These are phyloP conservation scores for Talaromyces proteolyticus DNA, from an alignment of 495 filamentous ascomycete genomes.

Conservation along the genomic window DNA sequence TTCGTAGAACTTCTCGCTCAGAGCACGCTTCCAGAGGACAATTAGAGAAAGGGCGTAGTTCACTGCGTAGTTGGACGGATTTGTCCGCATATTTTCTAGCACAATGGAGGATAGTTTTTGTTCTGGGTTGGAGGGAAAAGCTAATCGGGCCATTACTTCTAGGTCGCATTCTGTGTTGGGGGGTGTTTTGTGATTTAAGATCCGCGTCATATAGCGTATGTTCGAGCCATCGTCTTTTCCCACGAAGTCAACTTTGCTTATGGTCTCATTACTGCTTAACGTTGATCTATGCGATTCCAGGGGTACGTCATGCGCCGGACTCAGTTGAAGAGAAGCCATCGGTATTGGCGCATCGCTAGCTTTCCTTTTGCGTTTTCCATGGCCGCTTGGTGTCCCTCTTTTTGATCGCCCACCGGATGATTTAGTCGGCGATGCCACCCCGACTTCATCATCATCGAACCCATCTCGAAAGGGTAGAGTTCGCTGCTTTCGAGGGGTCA, in stretches of 20 bases:
- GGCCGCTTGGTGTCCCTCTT: constrained; percentile 50
- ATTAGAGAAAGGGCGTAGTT: constrained; percentile 49
- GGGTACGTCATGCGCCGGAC: constrained; percentile 11
- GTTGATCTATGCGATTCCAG: constrained; percentile 1
- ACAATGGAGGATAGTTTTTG: constrained; percentile 51
- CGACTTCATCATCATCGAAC: constrained; percentile 67
- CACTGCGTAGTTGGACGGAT: constrained; percentile 40
- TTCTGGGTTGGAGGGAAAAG: constrained; percentile 50
- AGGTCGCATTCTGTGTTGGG: constrained; percentile 46
- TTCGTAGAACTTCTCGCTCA: constrained; percentile 52
- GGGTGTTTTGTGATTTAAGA: constrained; percentile 50
- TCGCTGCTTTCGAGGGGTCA: constrained; percentile 56
- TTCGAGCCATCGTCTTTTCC: constrained; percentile 6
- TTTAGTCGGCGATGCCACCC: constrained; percentile 52
- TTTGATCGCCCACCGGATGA: constrained; percentile 41
- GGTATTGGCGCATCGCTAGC: constrained; percentile 44
- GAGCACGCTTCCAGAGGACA: constrained; percentile 55
- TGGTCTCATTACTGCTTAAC: background rate
- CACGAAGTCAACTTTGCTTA: background rate
- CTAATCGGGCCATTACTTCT: constrained; percentile 40
- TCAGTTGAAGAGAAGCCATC: constrained; percentile 39
- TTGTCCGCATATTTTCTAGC: constrained; percentile 42
- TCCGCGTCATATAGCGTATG: constrained; percentile 45
- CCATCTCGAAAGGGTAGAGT: constrained; percentile 58
- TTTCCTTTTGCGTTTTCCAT: constrained; percentile 58